Base-by-base conservation (phyloP, 345 rosid genomes). In the Clarkia xantiana region DNA sequence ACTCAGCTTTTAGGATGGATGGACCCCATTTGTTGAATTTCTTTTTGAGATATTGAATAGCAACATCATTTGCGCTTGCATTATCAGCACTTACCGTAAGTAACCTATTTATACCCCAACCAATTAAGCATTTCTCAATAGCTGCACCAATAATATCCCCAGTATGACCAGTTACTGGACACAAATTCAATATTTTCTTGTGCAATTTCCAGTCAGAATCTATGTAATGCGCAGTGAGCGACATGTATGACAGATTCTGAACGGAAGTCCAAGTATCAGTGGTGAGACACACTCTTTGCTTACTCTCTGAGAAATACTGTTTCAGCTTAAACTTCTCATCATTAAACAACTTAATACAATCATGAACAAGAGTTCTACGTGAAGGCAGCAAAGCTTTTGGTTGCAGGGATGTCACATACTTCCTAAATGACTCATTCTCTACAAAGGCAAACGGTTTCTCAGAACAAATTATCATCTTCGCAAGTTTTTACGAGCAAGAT, bases 151-250 rank as follows among this genome's bases (percentile, higher is more conserved):
- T 45, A 3, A 17, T 9, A 8, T 45, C 48, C 7, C 1, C 14
- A 4, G 3, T 16, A 45, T 45, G 48, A 45, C 48, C 22, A 15
- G 11, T 11, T 16, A 45, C 18, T 45, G 16, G 48, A 25, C 52
- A 49, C 22, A 49, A 49, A 19, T 25, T 49, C 6, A 49, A 18
- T 3, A 49, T 19, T 29, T 19, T 49, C 40, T 49, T 49, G n/a
- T 49, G 52, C 40, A 49, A 14, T 14, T 29, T 49, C 52, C 40
- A 49, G 6, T 13, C 7, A 4, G 11, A 16, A 11, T 49, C 18
- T 10, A 49, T 29, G 7, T 45, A 45, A 45, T 45, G 48, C 16
- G 48, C 22, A 5, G 11, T 45, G 1, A 49, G 40, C 9, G 16
- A 23, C 40, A 49, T 25, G 2, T 49, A 49, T 10, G 9, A 22